phyloP scores from a whole-genome alignment of 768 basidiomycete species.

The Auriscalpium orientale region DNA sequence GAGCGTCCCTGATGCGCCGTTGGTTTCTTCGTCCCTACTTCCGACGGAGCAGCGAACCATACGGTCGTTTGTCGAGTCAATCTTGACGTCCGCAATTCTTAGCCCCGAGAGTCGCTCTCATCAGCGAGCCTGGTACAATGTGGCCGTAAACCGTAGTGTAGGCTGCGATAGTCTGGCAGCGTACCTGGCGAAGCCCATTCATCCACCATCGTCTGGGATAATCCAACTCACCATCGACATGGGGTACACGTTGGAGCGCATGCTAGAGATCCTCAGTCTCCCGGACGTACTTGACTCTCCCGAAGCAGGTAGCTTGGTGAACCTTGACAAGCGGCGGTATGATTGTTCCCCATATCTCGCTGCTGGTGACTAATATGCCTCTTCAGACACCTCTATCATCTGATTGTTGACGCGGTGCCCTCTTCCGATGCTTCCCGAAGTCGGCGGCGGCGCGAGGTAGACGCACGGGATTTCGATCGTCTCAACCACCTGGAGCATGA shows the following conservation, averaged over 20 bases:
- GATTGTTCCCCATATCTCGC: constrained; percentile 7
- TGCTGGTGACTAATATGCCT: constrained; percentile 13
- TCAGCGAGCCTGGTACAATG: constrained; percentile 68
- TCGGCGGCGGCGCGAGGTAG: constrained; percentile 45
- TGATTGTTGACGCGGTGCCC: constrained; percentile 48
- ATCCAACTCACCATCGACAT: constrained; percentile 59
- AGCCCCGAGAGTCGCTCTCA: constrained; percentile 77
- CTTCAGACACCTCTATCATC: constrained; percentile 55
- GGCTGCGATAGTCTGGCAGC: constrained; percentile 53
- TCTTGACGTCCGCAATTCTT: constrained; percentile 65
- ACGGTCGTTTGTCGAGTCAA: constrained; percentile 76
- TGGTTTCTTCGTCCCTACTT: constrained; percentile 18
- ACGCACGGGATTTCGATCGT: constrained; percentile 65
- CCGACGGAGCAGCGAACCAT: constrained; percentile 54
- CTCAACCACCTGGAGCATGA: constrained; percentile 72
- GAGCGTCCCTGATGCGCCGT: constrained; percentile 33
- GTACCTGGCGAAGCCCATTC: constrained; percentile 44
- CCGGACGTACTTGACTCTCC: constrained; percentile 58
- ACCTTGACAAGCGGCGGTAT: constrained; percentile 78
- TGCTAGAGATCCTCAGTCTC: constrained; percentile 70
- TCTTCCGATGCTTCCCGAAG: constrained; percentile 36
- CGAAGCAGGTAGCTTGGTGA: constrained; percentile 55
- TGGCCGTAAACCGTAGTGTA: constrained; percentile 55
- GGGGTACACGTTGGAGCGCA: constrained; percentile 76
- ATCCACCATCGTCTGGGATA: constrained; percentile 36